Evolutionary conservation across 257 asterid genomes (phyloP).

Genomic region (Dorcoceras hygrometricum): DNA sequence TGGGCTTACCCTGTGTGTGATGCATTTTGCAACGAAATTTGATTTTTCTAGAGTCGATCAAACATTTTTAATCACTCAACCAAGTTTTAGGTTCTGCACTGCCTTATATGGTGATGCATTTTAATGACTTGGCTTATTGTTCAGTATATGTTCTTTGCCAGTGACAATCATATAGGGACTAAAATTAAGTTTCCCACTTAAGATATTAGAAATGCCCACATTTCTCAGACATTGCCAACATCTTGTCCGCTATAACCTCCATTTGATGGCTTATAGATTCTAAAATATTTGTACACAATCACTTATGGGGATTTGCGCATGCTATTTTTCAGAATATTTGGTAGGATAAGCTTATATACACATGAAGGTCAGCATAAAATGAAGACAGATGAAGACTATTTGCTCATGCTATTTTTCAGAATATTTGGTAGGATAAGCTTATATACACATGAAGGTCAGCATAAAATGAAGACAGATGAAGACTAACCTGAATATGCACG

Average conservation of each 20-base stretch:
- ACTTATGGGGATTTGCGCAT: background rate
- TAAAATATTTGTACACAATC: background rate
- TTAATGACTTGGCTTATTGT: conserved; percentile 1
- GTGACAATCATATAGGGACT: background rate
- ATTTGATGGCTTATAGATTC: background rate
- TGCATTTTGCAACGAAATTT: background rate
- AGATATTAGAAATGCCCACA: background rate
- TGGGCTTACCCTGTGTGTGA: background rate
- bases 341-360: background rate
- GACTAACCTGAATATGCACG: background rate
- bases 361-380: background rate
- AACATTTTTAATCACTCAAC: conserved; percentile 8
- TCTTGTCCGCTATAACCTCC: background rate
- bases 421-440: background rate
- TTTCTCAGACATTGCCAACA: background rate
- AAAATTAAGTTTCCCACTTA: background rate
- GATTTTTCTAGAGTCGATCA: background rate
- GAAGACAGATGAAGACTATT: background rate
- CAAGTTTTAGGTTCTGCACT: conserved; percentile 3
- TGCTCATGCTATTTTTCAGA: background rate
- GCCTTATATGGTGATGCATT: background rate
- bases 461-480: background rate
- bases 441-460: background rate
- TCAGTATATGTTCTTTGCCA: background rate
- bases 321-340: background rate